Evolutionary conservation across 192 early-diverging fungal genomes (phyloP), one percentile per base, ranked within the genome.

Genomic region (Coemansia furcata): DNA sequence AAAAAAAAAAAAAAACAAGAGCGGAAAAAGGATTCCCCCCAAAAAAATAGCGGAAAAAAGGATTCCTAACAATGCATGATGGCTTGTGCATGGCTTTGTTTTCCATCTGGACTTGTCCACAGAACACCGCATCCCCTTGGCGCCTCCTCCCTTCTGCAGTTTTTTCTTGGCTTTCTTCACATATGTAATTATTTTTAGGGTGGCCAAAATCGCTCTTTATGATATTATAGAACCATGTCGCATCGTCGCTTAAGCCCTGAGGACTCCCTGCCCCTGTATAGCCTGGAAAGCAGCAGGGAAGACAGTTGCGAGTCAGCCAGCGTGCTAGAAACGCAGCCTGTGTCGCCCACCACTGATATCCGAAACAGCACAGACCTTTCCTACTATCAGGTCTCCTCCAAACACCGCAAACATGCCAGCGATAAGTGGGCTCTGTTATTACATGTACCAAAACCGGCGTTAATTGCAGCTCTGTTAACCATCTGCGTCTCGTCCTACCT

Each of bases 401-500:
- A 32, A 30, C 54, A 32, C 15, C 14, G 5, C 26, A 35, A 15
- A 6, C 54, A 6, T n/a, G 32, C 6, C 17, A 35, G 6, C 15
- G 35, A 32, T 32, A 57, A 0, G 30, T 32, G 29, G 1, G 54
- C 15, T 6, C 15, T 35, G 14, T 1, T 57, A 17, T 32, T 67
- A 1, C 17, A 46, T 14, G 36, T 63, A 3, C 76, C 76, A 10
- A 72, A 70, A 14, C 54, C 71, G 6, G 37, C 37, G 0, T 37
- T 49, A 10, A 58, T 76, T 12, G 47, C 38, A 3, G 36, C 33
- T 0, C 60, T 76, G 11, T 35, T 73, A 9, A 17, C 62, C 12
- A 30, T 70, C 1, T 68, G 15, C 6, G 23, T 37, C 4, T 3
- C 46, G 0, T 62, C 66, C 0, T 82, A 82, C 37, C 15, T 82